Percentiles rank a stretch among this genome's conserved stretches.
These are phyloP conservation scores for Macrophomina pseudophaseolina DNA, from an alignment of 2,329 filamentous ascomycete genomes.

Conservation along the genomic window DNA sequence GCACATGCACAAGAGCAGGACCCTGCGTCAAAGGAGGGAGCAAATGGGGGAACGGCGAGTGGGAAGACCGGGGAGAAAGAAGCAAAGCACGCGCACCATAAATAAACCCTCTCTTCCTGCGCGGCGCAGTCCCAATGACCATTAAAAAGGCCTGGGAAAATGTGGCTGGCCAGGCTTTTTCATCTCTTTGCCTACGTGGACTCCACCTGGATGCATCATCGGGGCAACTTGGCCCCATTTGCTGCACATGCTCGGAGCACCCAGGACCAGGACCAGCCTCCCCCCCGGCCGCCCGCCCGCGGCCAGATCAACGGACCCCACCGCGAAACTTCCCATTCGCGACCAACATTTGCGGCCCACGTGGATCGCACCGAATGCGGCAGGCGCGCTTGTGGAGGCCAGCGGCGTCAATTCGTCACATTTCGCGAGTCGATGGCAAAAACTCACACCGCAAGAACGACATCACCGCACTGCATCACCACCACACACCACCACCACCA, in stretches of 20 bases:
- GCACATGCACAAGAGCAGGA: no score
- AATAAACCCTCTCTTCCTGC: not conserved
- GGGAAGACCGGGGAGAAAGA: not conserved
- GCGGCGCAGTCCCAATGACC: no score
- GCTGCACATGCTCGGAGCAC: no score
- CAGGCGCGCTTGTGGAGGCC: not conserved
- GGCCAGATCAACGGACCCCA: not conserved
- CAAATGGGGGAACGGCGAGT: not conserved
- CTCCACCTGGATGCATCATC: not conserved
- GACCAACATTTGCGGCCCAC: not conserved
- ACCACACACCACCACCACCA: no score
- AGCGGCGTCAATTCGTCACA: no score
- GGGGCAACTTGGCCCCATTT: not conserved
- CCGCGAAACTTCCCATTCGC: slow-evolving; percentile 2
- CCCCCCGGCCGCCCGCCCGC: not conserved
- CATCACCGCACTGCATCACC: no score
- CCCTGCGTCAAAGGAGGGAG: no score
- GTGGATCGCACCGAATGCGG: not conserved
- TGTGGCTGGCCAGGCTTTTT: not conserved
- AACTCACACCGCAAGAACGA: not conserved
- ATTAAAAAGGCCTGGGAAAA: not conserved
- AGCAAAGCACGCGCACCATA: not conserved
- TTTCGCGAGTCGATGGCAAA: not conserved
- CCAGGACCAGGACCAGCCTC: not conserved
- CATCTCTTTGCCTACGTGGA: not conserved